Conservation (phyloP, 179 eudicot species). For the Beta corolliflora region DNA sequence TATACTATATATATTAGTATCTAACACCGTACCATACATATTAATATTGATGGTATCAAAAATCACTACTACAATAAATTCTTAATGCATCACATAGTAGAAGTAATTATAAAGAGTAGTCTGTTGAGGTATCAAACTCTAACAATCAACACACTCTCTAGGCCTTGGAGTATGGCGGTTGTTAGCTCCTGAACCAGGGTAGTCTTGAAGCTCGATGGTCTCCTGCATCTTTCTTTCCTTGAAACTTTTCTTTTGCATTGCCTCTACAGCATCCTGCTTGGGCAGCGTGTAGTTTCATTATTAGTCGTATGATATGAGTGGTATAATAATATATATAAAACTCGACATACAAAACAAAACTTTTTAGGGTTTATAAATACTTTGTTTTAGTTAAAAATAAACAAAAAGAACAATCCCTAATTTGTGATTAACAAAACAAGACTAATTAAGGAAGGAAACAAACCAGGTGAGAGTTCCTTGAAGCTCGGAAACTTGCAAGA, state of each 20-base stretch:
- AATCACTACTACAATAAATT: slow-evolving; percentile 2
- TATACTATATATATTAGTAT: background rate
- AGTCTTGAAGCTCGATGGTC: slow-evolving; percentile 54
- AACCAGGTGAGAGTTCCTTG: slow-evolving; percentile 32
- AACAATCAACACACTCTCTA: slow-evolving; percentile 49
- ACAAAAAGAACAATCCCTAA: background rate
- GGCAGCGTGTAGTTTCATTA: background rate
- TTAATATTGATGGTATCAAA: slow-evolving; percentile 6
- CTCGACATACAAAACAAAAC: no score
- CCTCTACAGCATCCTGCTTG: slow-evolving; percentile 27
- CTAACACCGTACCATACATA: background rate
- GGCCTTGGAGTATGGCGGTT: slow-evolving; percentile 71
- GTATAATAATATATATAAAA: no score
- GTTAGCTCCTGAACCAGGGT: slow-evolving; percentile 80
- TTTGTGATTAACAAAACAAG: background rate
- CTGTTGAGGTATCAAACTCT: background rate
- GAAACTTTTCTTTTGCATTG: slow-evolving; percentile 13
- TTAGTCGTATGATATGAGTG: no score
- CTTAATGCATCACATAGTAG: slow-evolving; percentile 3
- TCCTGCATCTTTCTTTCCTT: slow-evolving; percentile 35
- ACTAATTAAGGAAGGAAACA: background rate
- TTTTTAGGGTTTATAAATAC: no score
- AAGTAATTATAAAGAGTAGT: background rate
- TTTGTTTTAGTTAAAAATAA: background rate
- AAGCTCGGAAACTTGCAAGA: slow-evolving; percentile 26